Evolutionary conservation across 805 yeast species (phyloP).

Genomic region (Brettanomyces nanus): DNA sequence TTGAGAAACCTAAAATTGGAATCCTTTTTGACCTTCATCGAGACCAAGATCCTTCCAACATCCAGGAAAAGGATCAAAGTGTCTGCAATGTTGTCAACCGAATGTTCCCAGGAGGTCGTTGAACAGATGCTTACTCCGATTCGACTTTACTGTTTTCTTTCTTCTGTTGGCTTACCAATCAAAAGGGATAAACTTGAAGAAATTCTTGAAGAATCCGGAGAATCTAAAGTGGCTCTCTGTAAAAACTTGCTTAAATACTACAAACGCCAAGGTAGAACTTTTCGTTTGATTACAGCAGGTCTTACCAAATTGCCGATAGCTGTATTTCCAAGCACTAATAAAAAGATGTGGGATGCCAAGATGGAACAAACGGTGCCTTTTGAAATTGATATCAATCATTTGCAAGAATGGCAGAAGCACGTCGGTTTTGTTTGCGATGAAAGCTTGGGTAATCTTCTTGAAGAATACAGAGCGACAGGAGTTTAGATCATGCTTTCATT

Average conservation of each 20-base stretch:
- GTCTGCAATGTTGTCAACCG: slow-evolving; percentile 34
- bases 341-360: neutral
- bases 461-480: neutral
- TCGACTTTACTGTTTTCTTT: slow-evolving; percentile 37
- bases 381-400: slow-evolving; percentile 8
- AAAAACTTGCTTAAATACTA: slow-evolving; percentile 37
- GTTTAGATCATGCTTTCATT: neutral
- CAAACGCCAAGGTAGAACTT: slow-evolving; percentile 29
- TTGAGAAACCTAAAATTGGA: slow-evolving; percentile 26
- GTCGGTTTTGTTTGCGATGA: slow-evolving; percentile 12
- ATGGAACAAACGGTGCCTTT: neutral
- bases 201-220: slow-evolving; percentile 31
- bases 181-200: slow-evolving; percentile 29
- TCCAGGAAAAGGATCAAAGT: slow-evolving; percentile 32
- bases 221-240: slow-evolving; percentile 29
- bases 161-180: slow-evolving; percentile 40
- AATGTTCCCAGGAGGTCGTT: slow-evolving; percentile 29
- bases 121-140: slow-evolving; percentile 27
- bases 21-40: slow-evolving; percentile 30
- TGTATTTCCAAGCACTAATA: neutral
- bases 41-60: slow-evolving; percentile 25
- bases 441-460: slow-evolving; percentile 4
- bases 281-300: slow-evolving; percentile 16
- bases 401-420: slow-evolving; percentile 16
- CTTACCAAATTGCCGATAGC: slow-evolving; percentile 14